Percentiles rank a stretch among this genome's conserved stretches.
Evolutionary conservation across 2,329 filamentous ascomycete species (phyloP).

Genomic region (Sphaerulina populicola): DNA sequence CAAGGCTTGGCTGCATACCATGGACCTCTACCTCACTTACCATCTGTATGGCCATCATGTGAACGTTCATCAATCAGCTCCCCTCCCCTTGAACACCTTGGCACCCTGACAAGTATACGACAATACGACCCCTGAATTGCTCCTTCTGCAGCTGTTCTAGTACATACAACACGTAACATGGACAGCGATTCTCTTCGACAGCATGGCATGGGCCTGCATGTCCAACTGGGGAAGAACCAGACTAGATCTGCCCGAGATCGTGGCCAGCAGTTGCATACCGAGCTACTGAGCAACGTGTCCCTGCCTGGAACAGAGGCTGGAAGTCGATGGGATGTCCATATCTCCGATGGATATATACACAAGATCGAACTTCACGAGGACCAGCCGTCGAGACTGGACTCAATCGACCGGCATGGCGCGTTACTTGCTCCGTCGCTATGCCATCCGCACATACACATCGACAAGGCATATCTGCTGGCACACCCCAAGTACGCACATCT

Average conservation of each 20-base stretch:
- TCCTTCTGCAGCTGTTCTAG: neutral
- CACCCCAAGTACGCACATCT: slow-evolving; percentile 54
- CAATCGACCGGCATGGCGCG: slow-evolving; percentile 36
- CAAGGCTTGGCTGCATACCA: neutral
- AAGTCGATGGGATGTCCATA: slow-evolving; percentile 14
- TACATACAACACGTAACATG: slow-evolving; percentile 17
- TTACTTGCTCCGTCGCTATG: slow-evolving; percentile 52
- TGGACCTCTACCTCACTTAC: neutral
- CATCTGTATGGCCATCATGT: neutral
- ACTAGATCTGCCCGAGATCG: neutral
- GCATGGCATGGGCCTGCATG: slow-evolving; percentile 31
- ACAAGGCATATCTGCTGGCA: slow-evolving; percentile 56
- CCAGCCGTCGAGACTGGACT: neutral
- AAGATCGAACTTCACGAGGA: neutral
- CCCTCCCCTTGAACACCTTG: too few species aligned
- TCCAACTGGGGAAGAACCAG: slow-evolving; percentile 30
- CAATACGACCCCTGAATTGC: too few species aligned
- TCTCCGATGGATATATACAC: slow-evolving; percentile 7
- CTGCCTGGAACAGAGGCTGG: slow-evolving; percentile 8
- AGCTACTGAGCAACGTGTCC: slow-evolving; percentile 9
- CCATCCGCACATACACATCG: slow-evolving; percentile 65
- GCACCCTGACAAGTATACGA: too few species aligned
- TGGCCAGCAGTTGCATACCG: neutral
- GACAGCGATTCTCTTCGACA: slow-evolving; percentile 27
- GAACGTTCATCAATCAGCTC: neutral